Evolutionary conservation across 75 land plant genomes (phyloP).

Genomic region (Ceratopteris richardii): DNA sequence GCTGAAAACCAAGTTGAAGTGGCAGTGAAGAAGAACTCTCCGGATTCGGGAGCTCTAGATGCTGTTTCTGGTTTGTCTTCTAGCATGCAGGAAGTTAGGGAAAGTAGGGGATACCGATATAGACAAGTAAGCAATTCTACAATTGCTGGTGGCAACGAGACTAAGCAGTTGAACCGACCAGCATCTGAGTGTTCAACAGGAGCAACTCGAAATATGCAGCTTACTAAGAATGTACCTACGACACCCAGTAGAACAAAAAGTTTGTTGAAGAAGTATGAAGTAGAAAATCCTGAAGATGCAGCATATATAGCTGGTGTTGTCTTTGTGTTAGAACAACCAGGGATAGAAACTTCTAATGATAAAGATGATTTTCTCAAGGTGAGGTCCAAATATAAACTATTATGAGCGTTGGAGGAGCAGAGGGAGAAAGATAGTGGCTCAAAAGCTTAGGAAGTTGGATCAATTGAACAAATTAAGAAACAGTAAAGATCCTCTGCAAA

Average conservation of each 20-base stretch:
- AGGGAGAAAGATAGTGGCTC: constrained; percentile 78
- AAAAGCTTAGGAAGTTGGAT: constrained; percentile 61
- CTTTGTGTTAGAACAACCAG: constrained; percentile 68
- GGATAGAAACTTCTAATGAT: constrained; percentile 62
- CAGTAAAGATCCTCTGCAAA: no score
- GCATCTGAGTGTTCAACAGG: neutral
- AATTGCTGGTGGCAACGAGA: no score
- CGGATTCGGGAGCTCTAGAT: no score
- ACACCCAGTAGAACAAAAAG: constrained; percentile 16
- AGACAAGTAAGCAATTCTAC: no score
- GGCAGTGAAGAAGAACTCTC: neutral
- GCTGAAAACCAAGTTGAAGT: neutral
- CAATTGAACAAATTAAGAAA: no score
- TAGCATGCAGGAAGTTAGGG: no score
- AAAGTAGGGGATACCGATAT: no score
- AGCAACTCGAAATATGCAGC: neutral
- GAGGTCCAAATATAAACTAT: constrained; percentile 86
- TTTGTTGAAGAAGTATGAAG: constrained; percentile 29
- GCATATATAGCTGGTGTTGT: constrained; percentile 65
- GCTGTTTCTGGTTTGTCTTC: no score
- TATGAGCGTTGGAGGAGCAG: constrained; percentile 46
- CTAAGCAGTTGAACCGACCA: no score
- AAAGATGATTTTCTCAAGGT: constrained; percentile 97
- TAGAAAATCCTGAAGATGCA: constrained; percentile 45
- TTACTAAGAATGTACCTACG: neutral